These are phyloP conservation scores for Colletotrichum zoysiae DNA, from an alignment of 2,329 filamentous ascomycete species.

Conservation along the genomic window DNA sequence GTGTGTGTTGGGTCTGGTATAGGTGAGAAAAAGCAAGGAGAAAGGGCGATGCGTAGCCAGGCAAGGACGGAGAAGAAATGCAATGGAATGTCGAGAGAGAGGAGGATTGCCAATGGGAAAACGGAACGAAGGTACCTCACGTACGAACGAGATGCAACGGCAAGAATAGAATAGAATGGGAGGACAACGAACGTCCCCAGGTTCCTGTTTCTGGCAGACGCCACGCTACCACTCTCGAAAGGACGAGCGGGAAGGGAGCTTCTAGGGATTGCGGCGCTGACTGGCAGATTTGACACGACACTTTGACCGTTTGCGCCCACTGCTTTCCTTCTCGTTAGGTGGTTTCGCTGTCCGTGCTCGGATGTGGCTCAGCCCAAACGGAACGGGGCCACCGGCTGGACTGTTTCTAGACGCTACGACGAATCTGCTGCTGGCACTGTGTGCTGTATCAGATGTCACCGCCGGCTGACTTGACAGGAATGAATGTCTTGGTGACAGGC, in stretches of 20 bases:
- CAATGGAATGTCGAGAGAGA: constrained; percentile 20
- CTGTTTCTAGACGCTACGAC: constrained; percentile 25
- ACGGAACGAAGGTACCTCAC: background rate
- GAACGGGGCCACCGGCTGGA: constrained; percentile 9
- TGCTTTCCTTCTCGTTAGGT: constrained; percentile 2
- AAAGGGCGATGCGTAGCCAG: constrained; percentile 9
- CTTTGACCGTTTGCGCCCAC: constrained; percentile 16
- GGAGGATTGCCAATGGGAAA: constrained; percentile 4
- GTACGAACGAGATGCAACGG: background rate
- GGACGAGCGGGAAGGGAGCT: constrained; percentile 11
- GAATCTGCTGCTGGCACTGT: background rate
- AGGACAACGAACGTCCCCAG: background rate
- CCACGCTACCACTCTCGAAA: constrained; percentile 14
- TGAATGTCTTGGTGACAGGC: background rate
- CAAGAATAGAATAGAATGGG: constrained; percentile 1
- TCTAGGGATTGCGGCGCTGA: constrained; percentile 9
- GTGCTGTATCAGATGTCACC: constrained; percentile 18
- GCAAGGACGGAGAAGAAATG: constrained; percentile 6
- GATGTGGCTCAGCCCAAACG: constrained; percentile 17
- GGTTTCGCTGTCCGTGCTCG: constrained; percentile 19
- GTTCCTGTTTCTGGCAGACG: constrained; percentile 16
- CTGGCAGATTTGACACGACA: background rate
- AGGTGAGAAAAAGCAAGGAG: constrained; percentile 14
- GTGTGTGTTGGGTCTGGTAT: background rate
- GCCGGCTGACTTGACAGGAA: background rate